phyloP scores from a whole-genome alignment of 208 protist genomes.

The Wallacemonas sp. region DNA sequence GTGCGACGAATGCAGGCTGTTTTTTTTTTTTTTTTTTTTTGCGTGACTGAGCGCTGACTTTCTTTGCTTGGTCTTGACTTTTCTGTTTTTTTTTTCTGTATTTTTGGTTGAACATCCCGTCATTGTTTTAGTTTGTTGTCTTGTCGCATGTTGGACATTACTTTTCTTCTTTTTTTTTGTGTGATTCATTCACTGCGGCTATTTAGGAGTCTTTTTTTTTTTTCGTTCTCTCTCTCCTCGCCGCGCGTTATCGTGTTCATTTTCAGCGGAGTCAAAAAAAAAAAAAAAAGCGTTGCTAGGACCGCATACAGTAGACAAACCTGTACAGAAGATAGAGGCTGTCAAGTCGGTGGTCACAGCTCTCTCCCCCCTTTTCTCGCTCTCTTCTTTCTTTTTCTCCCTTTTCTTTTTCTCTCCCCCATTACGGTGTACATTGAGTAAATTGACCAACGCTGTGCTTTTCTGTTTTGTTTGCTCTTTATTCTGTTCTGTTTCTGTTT shows the following conservation, averaged over 20 bases:
- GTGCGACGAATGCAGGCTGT: background rate
- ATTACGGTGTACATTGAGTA: conserved; percentile 17
- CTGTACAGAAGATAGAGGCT: too few species aligned
- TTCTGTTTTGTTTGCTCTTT: conserved; percentile 9
- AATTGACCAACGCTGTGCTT: conserved; percentile 1
- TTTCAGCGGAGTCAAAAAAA: too few species aligned
- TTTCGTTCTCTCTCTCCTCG: conserved; percentile 5
- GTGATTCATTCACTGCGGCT: conserved; percentile 12
- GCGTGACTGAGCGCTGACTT: background rate
- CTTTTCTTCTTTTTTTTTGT: conserved; percentile 12
- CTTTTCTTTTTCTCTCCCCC: conserved; percentile 5
- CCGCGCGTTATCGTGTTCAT: too few species aligned
- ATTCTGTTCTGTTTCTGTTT: conserved; percentile 6
- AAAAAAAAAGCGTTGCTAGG: too few species aligned
- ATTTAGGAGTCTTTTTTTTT: conserved; percentile 16
- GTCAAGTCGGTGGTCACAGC: too few species aligned
- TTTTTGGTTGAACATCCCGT: background rate
- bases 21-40: conserved; percentile 13
- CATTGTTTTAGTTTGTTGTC: conserved; percentile 8
- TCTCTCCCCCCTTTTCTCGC: background rate
- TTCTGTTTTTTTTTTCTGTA: conserved; percentile 6
- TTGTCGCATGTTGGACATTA: background rate
- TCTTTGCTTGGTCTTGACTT: conserved; percentile 3
- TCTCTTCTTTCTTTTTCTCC: conserved; percentile 10
- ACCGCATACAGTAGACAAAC: too few species aligned